Percentiles rank a stretch among this genome's conserved stretches.
These are phyloP conservation scores for Talaromyces trachyspermus DNA, from an alignment of 495 filamentous ascomycete genomes.

Conservation along the genomic window DNA sequence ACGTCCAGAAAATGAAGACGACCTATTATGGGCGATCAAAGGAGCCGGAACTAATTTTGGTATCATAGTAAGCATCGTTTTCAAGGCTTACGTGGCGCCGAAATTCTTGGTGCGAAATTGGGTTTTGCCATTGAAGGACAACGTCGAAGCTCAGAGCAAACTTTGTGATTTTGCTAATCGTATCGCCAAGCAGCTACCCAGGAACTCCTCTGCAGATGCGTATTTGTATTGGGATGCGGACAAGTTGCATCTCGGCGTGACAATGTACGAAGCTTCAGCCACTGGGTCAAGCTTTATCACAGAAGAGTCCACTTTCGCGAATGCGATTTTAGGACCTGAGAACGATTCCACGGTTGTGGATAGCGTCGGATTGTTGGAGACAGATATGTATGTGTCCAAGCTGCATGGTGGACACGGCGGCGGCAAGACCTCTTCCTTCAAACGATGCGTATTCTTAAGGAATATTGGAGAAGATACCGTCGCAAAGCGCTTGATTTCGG, in stretches of 20 bases:
- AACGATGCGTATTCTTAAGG: conserved; percentile 57
- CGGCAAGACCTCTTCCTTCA: conserved; percentile 57
- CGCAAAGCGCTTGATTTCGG: conserved; percentile 30
- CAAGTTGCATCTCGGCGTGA: conserved; percentile 47
- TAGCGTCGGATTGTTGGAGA: conserved; percentile 45
- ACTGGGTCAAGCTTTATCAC: conserved; percentile 14
- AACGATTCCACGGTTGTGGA: conserved; percentile 33
- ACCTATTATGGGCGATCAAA: conserved; percentile 55
- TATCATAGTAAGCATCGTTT: conserved; percentile 52
- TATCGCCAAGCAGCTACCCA: conserved; percentile 33
- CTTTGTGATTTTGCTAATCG: conserved; percentile 38
- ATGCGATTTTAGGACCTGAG: conserved; percentile 30
- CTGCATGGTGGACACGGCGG: conserved; percentile 54
- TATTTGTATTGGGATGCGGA: conserved; percentile 49
- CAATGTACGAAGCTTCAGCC: conserved; percentile 39
- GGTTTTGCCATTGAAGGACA: conserved; percentile 38
- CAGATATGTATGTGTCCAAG: conserved; percentile 53
- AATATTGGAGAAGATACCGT: conserved; percentile 35
- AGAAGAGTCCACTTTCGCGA: conserved; percentile 12
- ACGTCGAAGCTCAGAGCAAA: conserved; percentile 25
- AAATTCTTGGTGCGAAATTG: conserved; percentile 42
- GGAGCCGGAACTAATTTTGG: conserved; percentile 59
- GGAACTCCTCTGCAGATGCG: conserved; percentile 45
- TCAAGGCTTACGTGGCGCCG: conserved; percentile 41
- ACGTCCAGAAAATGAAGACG: conserved; percentile 38